Conservation (phyloP, 2,329 filamentous ascomycete genomes). For the Exophiala xenobiotica region DNA sequence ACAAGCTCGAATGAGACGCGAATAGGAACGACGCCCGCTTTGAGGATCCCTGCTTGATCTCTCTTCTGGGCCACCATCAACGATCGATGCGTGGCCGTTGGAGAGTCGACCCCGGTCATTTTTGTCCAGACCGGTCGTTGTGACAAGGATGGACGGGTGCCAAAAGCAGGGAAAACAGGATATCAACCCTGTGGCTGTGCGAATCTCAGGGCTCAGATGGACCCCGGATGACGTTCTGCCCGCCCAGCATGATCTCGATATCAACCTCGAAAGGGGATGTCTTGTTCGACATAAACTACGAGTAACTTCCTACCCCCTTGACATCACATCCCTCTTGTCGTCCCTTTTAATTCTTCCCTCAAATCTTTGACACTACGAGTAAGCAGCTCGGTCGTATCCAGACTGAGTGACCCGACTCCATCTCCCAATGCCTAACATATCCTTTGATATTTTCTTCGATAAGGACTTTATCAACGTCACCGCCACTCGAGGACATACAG, state of each 20-base stretch:
- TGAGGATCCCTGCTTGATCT: not conserved
- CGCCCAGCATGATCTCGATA: not conserved
- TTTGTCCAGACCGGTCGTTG: conserved; percentile 8
- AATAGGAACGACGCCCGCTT: not conserved
- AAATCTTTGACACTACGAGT: not conserved
- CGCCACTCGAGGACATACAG: conserved; percentile 30
- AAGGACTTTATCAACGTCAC: conserved; percentile 34
- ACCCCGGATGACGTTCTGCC: conserved; percentile 23
- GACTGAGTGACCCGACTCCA: conserved; percentile 8
- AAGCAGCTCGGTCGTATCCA: conserved; percentile 2
- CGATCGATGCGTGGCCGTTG: not conserved
- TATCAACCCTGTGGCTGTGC: conserved; percentile 23
- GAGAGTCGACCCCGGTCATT: conserved; percentile 11
- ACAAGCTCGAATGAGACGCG: not conserved
- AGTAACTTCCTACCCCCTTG: conserved; percentile 1
- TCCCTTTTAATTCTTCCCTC: not conserved
- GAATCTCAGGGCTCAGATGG: not conserved
- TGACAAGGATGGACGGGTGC: conserved; percentile 8
- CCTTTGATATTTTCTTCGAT: conserved; percentile 33
- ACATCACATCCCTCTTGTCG: not conserved
- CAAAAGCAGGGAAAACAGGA: conserved; percentile 20
- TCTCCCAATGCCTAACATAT: conserved; percentile 34
- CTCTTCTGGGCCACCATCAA: not conserved
- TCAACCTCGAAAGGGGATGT: too few relatives aligned
- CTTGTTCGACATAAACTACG: too few relatives aligned